A percentile compares a stretch with the other conserved stretches of the same genome.
These are phyloP conservation scores for Inonotus obliquus DNA, from an alignment of 1,284 basidiomycete species.

Conservation along the genomic window DNA sequence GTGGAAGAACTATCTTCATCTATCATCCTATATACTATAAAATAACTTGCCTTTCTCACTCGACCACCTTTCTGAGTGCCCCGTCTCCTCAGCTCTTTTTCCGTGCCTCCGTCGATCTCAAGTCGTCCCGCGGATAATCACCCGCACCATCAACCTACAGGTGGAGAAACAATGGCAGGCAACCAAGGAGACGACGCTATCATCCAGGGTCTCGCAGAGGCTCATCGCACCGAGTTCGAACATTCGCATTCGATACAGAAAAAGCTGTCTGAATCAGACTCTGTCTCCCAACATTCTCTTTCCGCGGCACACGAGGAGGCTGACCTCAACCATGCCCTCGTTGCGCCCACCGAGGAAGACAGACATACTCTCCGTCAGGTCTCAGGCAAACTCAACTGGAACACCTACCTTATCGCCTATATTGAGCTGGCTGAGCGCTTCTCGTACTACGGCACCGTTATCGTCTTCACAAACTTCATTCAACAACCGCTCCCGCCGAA, in stretches of 20 bases:
- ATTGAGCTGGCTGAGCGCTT: constrained; percentile 76
- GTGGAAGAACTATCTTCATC: neutral
- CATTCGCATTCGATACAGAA: constrained; percentile 19
- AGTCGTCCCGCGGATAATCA: neutral
- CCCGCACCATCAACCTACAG: neutral
- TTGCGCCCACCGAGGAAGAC: constrained; percentile 71
- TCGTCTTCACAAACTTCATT: constrained; percentile 72
- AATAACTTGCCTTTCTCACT: neutral
- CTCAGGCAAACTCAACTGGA: constrained; percentile 60
- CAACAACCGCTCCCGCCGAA: constrained; percentile 62
- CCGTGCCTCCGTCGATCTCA: constrained; percentile 25
- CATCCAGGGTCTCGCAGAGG: constrained; percentile 29
- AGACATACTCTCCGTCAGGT: constrained; percentile 54
- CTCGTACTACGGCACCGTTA: constrained; percentile 63
- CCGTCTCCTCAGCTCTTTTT: constrained; percentile 26
- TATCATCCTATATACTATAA: neutral
- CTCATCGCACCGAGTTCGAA: constrained; percentile 24
- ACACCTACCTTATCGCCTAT: constrained; percentile 61
- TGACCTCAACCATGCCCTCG: constrained; percentile 34
- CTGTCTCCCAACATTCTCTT: neutral
- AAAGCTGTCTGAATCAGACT: constrained; percentile 23
- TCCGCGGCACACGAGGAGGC: constrained; percentile 33
- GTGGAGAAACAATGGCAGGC: constrained; percentile 25
- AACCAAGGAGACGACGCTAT: constrained; percentile 29
- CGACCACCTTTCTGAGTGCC: neutral